A percentile compares a stretch with the other conserved stretches of the same genome.
Conservation (phyloP, 2,329 filamentous ascomycete genomes). For the Ramularia endophylla region DNA sequence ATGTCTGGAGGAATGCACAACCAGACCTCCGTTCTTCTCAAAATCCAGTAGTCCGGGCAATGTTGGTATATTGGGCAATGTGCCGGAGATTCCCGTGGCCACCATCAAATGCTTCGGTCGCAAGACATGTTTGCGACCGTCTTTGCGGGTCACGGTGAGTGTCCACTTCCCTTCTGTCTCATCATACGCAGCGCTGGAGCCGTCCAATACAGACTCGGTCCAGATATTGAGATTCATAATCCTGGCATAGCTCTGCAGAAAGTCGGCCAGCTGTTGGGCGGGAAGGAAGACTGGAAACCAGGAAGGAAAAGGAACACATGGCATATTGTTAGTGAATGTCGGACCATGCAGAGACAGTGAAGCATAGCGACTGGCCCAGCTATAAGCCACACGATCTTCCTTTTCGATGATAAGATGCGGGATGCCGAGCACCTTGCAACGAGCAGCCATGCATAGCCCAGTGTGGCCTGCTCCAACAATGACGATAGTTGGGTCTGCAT, state of each 20-base stretch:
- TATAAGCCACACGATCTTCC: slow-evolving; percentile 43
- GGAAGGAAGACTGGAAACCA: slow-evolving; percentile 66
- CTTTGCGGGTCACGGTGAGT: slow-evolving; percentile 43
- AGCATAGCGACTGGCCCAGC: slow-evolving; percentile 47
- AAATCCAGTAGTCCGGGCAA: slow-evolving; percentile 50
- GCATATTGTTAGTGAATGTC: slow-evolving; percentile 55
- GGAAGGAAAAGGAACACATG: slow-evolving; percentile 58
- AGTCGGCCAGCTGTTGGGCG: slow-evolving; percentile 58
- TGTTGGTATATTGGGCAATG: slow-evolving; percentile 50
- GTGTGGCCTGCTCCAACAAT: slow-evolving; percentile 43
- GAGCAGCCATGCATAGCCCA: slow-evolving; percentile 32
- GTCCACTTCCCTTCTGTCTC: slow-evolving; percentile 50
- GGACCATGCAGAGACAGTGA: slow-evolving; percentile 61
- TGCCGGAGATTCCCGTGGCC: slow-evolving; percentile 63
- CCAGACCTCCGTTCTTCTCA: slow-evolving; percentile 39
- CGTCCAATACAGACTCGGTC: slow-evolving; percentile 49
- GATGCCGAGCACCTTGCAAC: slow-evolving; percentile 37
- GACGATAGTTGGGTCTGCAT: slow-evolving; percentile 52
- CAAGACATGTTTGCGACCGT: slow-evolving; percentile 47
- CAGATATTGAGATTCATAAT: slow-evolving; percentile 65
- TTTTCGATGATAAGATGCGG: slow-evolving; percentile 41
- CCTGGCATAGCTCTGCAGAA: slow-evolving; percentile 59
- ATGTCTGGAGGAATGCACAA: slow-evolving; percentile 6
- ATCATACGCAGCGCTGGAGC: slow-evolving; percentile 44
- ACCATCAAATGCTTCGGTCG: slow-evolving; percentile 60